Base-by-base conservation (phyloP, 208 protist genomes). In the Crithidia bombi region DNA sequence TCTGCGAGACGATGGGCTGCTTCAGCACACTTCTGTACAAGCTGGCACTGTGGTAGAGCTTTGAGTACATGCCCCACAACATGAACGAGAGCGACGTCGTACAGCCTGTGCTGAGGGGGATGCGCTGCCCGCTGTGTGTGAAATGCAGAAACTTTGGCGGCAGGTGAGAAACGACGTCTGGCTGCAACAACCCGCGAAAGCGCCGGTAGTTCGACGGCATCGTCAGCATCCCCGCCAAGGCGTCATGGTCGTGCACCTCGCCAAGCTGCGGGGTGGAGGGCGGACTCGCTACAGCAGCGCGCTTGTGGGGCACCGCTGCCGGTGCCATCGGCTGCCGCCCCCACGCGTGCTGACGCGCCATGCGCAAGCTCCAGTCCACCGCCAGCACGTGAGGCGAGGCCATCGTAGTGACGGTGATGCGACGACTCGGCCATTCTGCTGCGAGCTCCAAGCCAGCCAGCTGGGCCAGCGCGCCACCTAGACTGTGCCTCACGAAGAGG, bases 91-190 rank as follows among this genome's bases (percentile, higher is more conserved):
- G 32, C 14, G 78, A 75, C 25, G 72, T 81, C 28, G 63, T 46
- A 46, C 85, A 90, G 6, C 85, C 85, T 21, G 85, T 90, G 63
- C 85, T 72, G n/a, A 90, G 73, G 4, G 81, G 81, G 33, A 90
- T 71, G 56, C 73, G 81, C 57, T 73, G 70, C 5, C 81, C 85
- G 32, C 76, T 72, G 73, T 90, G 85, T 7, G 76, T 83, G 69
- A 83, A 90, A 38, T 54, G 47, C 19, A 90, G 59, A 54, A 73
- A 69, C 49, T 73, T 55, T 5, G 85, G 85, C 5, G 85, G 85
- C 0, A 90, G 70, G 41, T 74, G 70, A 33, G 85, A 79, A 14
- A 90, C 72, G 25, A 79, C 81, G 49, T 90, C 85, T 7, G 85
- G 57, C 54, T 69, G 79, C 59, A 90, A 69, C 52, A 74, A 90